Conservation (phyloP, 495 filamentous ascomycete species). For the Neurospora tetraspora region DNA sequence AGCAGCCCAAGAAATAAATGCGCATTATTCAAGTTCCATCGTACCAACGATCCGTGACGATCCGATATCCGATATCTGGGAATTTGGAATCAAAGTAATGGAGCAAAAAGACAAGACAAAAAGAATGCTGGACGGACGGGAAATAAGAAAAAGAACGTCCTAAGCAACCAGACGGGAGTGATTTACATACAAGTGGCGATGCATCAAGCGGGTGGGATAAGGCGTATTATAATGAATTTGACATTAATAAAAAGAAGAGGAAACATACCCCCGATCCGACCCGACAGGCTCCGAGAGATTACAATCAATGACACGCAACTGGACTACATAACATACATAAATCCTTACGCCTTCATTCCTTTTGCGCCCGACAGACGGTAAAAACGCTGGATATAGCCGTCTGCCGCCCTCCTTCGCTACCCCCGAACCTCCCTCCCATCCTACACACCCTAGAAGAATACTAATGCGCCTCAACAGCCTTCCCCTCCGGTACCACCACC, state of each 20-base stretch:
- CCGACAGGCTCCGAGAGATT: background rate
- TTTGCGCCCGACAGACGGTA: background rate
- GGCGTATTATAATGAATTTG: background rate
- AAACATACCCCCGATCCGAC: background rate
- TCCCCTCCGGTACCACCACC: conserved; percentile 2
- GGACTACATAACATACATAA: background rate
- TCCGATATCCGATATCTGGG: background rate
- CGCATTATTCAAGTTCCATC: background rate
- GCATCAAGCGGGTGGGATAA: background rate
- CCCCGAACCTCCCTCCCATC: background rate
- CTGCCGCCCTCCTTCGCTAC: background rate
- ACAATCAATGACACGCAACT: background rate
- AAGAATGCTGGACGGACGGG: background rate
- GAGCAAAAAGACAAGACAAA: background rate
- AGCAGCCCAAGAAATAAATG: background rate
- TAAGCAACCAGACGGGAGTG: background rate
- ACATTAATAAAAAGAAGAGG: background rate
- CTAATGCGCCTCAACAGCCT: conserved; percentile 18
- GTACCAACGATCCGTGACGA: background rate
- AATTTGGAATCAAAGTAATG: background rate
- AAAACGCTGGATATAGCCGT: background rate
- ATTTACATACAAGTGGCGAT: background rate
- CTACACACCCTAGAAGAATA: background rate
- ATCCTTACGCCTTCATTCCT: background rate
- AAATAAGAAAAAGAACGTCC: background rate